Percentiles rank a stretch among this genome's conserved stretches.
phyloP scores from a whole-genome alignment of 2,329 filamentous ascomycete species.

The Talaromyces sp. region DNA sequence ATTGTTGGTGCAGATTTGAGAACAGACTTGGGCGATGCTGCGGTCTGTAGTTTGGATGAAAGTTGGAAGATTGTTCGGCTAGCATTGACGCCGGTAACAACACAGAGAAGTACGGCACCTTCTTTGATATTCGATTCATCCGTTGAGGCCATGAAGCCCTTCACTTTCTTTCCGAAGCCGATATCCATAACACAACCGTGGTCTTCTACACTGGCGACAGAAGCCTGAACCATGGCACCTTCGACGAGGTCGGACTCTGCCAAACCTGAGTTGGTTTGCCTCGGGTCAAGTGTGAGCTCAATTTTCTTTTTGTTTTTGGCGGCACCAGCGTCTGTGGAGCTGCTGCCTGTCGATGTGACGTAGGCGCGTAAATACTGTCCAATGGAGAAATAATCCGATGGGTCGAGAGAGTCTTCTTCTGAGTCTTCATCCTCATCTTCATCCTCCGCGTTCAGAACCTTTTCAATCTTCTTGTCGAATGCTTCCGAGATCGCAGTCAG shows the following conservation, averaged over 20 bases:
- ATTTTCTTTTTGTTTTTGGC: slow-evolving; percentile 74
- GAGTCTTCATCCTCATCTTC: slow-evolving; percentile 55
- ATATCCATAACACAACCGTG: slow-evolving; percentile 93
- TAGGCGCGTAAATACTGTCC: slow-evolving; percentile 87
- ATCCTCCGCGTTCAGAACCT: slow-evolving; percentile 57
- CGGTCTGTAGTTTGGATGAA: slow-evolving; percentile 67
- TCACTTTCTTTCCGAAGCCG: slow-evolving; percentile 66
- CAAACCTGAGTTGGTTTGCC: slow-evolving; percentile 72
- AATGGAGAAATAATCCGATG: slow-evolving; percentile 70
- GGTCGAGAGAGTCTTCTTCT: slow-evolving; percentile 62
- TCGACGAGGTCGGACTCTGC: slow-evolving; percentile 67
- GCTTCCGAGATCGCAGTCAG: slow-evolving; percentile 86
- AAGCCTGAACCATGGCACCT: slow-evolving; percentile 79
- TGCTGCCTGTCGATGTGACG: slow-evolving; percentile 72
- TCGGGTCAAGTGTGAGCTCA: slow-evolving; percentile 79
- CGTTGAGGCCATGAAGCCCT: slow-evolving; percentile 80
- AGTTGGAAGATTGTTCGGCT: slow-evolving; percentile 84
- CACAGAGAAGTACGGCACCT: slow-evolving; percentile 79
- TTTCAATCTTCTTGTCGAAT: slow-evolving; percentile 72
- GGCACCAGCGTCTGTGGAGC: slow-evolving; percentile 45
- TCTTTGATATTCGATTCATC: slow-evolving; percentile 75
- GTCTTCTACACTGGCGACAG: slow-evolving; percentile 88
- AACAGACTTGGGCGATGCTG: slow-evolving; percentile 64
- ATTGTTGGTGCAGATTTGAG: slow-evolving; percentile 78
- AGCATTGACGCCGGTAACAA: slow-evolving; percentile 69